A percentile compares a stretch with the other conserved stretches of the same genome.
These are phyloP conservation scores for Colletotrichum siamense DNA, from an alignment of 2,329 filamentous ascomycete species.

Conservation along the genomic window DNA sequence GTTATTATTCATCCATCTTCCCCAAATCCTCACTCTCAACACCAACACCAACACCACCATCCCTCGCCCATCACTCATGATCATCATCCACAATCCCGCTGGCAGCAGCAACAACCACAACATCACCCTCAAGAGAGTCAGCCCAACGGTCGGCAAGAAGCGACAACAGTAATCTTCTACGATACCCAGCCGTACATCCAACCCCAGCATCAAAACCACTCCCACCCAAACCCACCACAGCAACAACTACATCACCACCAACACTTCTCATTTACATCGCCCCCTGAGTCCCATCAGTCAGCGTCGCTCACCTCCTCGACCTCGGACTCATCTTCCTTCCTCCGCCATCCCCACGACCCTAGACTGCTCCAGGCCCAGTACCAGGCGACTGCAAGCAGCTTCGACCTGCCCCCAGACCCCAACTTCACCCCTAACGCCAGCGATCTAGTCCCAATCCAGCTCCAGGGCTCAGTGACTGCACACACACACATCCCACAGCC, in stretches of 20 bases:
- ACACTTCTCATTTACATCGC: neutral
- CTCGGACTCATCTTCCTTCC: neutral
- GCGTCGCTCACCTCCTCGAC: neutral
- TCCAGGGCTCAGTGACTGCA: neutral
- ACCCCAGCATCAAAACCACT: neutral
- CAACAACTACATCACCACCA: neutral
- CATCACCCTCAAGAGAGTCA: neutral
- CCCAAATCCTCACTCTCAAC: neutral
- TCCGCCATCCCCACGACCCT: slow-evolving; percentile 22
- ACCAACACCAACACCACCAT: neutral
- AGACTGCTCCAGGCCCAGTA: slow-evolving; percentile 18
- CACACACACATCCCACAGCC: neutral
- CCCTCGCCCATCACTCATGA: neutral
- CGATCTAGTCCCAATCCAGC: slow-evolving; percentile 13
- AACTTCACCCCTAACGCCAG: neutral
- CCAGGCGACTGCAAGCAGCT: slow-evolving; percentile 2
- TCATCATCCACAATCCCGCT: neutral
- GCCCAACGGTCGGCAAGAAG: neutral
- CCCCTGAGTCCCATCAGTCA: neutral
- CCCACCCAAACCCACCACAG: neutral
- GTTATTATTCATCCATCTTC: neutral
- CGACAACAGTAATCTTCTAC: neutral
- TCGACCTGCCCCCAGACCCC: neutral
- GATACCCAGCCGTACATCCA: neutral
- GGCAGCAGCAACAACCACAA: neutral